Evolutionary conservation across 768 basidiomycete species (phyloP).

Genomic region (Lepiota brunneoincarnata): DNA sequence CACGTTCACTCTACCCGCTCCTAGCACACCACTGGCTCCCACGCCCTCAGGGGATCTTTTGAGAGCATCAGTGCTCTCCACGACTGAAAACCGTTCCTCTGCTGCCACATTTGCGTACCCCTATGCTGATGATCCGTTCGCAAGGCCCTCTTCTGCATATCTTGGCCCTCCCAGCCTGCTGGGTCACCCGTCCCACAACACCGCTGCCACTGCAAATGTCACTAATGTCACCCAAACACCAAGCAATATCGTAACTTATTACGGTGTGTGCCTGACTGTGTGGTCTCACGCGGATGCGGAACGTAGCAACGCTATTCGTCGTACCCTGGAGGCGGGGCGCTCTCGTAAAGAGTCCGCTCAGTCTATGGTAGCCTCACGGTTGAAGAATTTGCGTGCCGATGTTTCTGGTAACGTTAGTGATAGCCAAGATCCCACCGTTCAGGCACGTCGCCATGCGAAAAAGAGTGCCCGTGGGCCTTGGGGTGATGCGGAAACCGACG

Average conservation of each 20-base stretch:
- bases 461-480: constrained; percentile 67
- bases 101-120: constrained; percentile 72
- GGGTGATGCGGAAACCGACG: constrained; percentile 72
- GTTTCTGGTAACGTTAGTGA: constrained; percentile 41
- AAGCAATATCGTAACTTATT: constrained; percentile 64
- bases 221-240: constrained; percentile 29
- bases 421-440: constrained; percentile 51
- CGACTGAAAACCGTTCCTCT: constrained; percentile 60
- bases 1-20: constrained; percentile 80
- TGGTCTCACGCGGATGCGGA: constrained; percentile 96
- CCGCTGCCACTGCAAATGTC: constrained; percentile 29
- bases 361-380: constrained; percentile 62
- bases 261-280: constrained; percentile 91
- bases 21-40: constrained; percentile 73
- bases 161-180: constrained; percentile 75
- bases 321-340: constrained; percentile 76
- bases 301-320: constrained; percentile 78
- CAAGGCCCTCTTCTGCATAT: constrained; percentile 76
- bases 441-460: constrained; percentile 55
- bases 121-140: constrained; percentile 75
- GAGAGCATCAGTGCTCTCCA: constrained; percentile 71
- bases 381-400: constrained; percentile 63
- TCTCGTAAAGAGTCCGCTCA: constrained; percentile 80
- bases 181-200: constrained; percentile 38
- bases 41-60: constrained; percentile 69